Conservation (phyloP, 768 basidiomycete genomes). For the Chiua virens region DNA sequence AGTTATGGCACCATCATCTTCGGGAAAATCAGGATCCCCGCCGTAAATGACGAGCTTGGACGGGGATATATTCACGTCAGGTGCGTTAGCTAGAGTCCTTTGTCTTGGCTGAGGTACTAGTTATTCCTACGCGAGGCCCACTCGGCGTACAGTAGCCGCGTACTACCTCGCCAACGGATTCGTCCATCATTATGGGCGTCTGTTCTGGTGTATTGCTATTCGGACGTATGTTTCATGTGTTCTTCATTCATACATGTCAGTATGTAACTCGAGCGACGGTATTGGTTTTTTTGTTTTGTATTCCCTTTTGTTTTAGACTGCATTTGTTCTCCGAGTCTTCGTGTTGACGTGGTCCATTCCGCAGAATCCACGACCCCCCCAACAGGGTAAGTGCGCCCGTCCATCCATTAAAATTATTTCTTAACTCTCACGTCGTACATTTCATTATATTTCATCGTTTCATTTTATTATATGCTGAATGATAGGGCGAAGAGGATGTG, state of each 20-base stretch:
- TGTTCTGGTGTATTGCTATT: conserved; percentile 4
- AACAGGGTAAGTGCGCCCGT: conserved; percentile 49
- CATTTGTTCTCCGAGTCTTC: too few relatives aligned
- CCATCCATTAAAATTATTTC: not conserved
- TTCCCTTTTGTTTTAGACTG: not conserved
- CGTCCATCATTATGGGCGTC: conserved; percentile 3
- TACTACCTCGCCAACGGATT: not conserved
- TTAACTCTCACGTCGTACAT: conserved; percentile 4
- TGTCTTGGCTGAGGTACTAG: not conserved
- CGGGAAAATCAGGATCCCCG: conserved; percentile 74
- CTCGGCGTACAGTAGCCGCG: too few relatives aligned
- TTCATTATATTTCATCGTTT: not conserved
- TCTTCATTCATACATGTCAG: not conserved
- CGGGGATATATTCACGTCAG: conserved; percentile 71
- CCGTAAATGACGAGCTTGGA: conserved; percentile 58
- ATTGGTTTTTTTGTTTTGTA: conserved; percentile 1
- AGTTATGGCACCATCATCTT: conserved; percentile 72
- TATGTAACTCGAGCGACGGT: conserved; percentile 13
- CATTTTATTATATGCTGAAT: conserved; percentile 2
- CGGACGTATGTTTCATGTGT: conserved; percentile 3
- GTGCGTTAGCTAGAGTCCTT: conserved; percentile 36
- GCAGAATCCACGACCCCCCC: conserved; percentile 74
- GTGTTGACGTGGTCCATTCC: conserved; percentile 3
- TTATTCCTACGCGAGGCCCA: conserved; percentile 1
- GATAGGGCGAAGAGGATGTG: conserved; percentile 66